Evolutionary conservation across 148 eudicot species (phyloP).

Genomic region (Beta vulgaris): DNA sequence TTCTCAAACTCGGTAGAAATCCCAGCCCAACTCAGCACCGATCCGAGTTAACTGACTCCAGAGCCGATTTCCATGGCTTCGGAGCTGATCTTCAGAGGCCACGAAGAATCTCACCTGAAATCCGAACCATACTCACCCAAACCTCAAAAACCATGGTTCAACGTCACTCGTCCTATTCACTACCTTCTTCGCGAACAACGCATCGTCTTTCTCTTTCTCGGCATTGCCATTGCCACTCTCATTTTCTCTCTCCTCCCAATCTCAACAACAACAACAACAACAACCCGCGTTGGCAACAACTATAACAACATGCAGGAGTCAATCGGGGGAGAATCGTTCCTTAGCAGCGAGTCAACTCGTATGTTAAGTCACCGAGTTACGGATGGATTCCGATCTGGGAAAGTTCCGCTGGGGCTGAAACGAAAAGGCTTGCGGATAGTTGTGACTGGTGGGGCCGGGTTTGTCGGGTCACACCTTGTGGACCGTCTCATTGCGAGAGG

Average conservation of each 20-base stretch:
- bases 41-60: not conserved
- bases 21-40: not conserved
- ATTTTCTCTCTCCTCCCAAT: conserved; percentile 55
- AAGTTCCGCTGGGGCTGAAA: conserved; percentile 72
- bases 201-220: conserved; percentile 64
- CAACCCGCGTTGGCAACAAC: conserved; percentile 4
- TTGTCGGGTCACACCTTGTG: conserved; percentile 90
- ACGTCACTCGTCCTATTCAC: conserved; percentile 52
- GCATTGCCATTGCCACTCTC: conserved; percentile 62
- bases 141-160: conserved; percentile 59
- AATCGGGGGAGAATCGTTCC: conserved; percentile 24
- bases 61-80: conserved; percentile 39
- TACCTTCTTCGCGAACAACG: conserved; percentile 82
- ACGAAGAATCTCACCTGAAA: conserved; percentile 46
- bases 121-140: conserved; percentile 63
- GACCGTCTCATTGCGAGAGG: conserved; percentile 78
- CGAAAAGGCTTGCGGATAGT: conserved; percentile 74
- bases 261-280: conserved; percentile 12
- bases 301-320: conserved; percentile 18
- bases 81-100: conserved; percentile 62
- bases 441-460: conserved; percentile 97
- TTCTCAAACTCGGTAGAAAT: not conserved
- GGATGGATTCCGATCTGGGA: conserved; percentile 51
- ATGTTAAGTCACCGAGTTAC: conserved; percentile 1
- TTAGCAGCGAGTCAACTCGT: conserved; percentile 35